phyloP scores from a whole-genome alignment of 225 moss, liverwort and hornwort species.

The Thuidium tamariscinum region DNA sequence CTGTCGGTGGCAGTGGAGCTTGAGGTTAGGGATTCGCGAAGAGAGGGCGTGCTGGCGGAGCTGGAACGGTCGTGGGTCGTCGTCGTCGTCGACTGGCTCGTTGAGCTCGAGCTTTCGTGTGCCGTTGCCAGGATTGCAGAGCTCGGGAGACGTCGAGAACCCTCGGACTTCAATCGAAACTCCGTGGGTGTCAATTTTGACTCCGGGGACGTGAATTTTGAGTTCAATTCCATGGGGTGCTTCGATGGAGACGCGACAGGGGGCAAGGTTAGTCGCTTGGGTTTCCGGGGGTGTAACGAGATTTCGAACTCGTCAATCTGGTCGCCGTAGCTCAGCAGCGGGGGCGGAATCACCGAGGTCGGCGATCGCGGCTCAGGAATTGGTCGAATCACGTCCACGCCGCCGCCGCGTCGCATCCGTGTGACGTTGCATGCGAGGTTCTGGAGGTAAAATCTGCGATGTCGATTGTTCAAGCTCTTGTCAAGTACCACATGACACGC shows the following conservation, averaged over 20 bases:
- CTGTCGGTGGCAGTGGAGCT: constrained; percentile 2
- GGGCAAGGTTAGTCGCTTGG: background rate
- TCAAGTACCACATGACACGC: constrained; percentile 37
- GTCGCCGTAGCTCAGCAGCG: constrained; percentile 26
- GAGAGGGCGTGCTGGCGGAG: background rate
- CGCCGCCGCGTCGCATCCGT: constrained; percentile 27
- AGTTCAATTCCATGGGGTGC: background rate
- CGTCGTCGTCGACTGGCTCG: background rate
- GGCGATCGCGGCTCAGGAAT: constrained; percentile 13
- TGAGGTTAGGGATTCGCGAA: background rate
- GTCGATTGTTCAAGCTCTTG: constrained; percentile 35
- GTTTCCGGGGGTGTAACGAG: background rate
- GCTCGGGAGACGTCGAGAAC: background rate
- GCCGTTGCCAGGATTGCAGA: background rate
- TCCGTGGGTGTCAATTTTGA: background rate
- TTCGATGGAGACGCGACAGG: background rate
- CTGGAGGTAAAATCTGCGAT: constrained; percentile 17
- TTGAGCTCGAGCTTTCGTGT: background rate
- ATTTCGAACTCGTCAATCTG: constrained; percentile 41
- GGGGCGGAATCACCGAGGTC: constrained; percentile 24
- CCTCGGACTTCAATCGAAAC: background rate
- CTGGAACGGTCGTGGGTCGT: background rate
- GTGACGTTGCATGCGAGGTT: constrained; percentile 26
- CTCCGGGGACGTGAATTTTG: background rate
- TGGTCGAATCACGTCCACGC: constrained; percentile 29